Conservation (phyloP, 805 yeast genomes). For the Candida schatavii region DNA sequence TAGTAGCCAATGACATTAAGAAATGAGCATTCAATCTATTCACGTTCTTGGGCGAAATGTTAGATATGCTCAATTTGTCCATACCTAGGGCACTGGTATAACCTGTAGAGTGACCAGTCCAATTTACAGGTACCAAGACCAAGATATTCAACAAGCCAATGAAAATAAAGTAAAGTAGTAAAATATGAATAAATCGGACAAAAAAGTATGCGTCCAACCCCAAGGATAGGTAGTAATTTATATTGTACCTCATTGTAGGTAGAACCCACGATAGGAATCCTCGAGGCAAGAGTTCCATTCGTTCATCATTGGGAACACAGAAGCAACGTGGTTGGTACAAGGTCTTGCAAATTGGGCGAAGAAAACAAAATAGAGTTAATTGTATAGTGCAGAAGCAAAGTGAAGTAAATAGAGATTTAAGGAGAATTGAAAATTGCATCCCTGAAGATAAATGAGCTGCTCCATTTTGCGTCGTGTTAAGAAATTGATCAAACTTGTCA, state of each 20-base stretch:
- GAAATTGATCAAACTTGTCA: slow-evolving; percentile 32
- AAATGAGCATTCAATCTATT: slow-evolving; percentile 60
- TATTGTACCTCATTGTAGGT: slow-evolving; percentile 38
- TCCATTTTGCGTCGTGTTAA: slow-evolving; percentile 55
- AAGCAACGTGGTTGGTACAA: slow-evolving; percentile 57
- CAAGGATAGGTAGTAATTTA: slow-evolving; percentile 43
- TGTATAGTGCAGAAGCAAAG: slow-evolving; percentile 54
- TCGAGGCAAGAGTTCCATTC: slow-evolving; percentile 35
- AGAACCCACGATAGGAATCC: slow-evolving; percentile 58
- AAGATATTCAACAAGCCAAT: slow-evolving; percentile 57
- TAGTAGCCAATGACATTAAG: slow-evolving; percentile 51
- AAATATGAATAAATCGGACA: slow-evolving; percentile 54
- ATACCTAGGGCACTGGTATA: slow-evolving; percentile 44
- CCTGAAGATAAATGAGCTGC: slow-evolving; percentile 59
- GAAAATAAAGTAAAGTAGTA: slow-evolving; percentile 49
- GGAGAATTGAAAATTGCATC: slow-evolving; percentile 52
- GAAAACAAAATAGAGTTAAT: slow-evolving; percentile 36
- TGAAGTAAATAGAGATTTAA: slow-evolving; percentile 56
- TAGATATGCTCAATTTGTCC: slow-evolving; percentile 70
- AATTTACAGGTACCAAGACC: slow-evolving; percentile 63
- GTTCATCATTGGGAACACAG: slow-evolving; percentile 39
- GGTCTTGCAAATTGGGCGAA: slow-evolving; percentile 28
- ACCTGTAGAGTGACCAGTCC: slow-evolving; percentile 32
- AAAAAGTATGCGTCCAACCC: slow-evolving; percentile 80
- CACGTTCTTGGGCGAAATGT: slow-evolving; percentile 54